These are phyloP conservation scores for Cytospora chrysosperma DNA, from an alignment of 2,329 filamentous ascomycete species.

Conservation along the genomic window DNA sequence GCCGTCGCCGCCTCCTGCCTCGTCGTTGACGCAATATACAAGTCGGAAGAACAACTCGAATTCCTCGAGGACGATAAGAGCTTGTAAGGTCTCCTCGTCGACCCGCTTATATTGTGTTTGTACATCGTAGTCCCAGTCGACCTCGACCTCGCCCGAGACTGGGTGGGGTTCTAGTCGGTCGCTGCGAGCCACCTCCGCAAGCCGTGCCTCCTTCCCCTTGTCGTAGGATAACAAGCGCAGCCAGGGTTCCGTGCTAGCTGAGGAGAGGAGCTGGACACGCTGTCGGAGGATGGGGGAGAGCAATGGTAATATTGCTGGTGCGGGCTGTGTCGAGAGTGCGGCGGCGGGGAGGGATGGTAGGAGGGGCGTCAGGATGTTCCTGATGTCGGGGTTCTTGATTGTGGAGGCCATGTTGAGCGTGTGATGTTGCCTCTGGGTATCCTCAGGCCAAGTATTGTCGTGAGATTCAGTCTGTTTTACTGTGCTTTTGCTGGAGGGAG, in stretches of 20 bases:
- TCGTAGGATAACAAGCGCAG: constrained; percentile 72
- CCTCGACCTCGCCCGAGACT: constrained; percentile 74
- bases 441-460: not conserved
- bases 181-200: constrained; percentile 61
- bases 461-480: not conserved
- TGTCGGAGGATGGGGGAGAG: constrained; percentile 67
- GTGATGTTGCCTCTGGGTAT: not conserved
- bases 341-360: constrained; percentile 61
- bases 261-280: constrained; percentile 63
- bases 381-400: constrained; percentile 45
- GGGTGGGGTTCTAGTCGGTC: constrained; percentile 76
- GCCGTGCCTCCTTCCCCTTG: constrained; percentile 50
- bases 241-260: constrained; percentile 64
- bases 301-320: constrained; percentile 55
- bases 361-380: constrained; percentile 53
- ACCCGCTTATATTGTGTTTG: constrained; percentile 64
- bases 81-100: constrained; percentile 73
- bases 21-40: constrained; percentile 67
- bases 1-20: constrained; percentile 58
- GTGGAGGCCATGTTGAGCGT: constrained; percentile 30
- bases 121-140: constrained; percentile 66
- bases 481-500: not conserved
- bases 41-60: constrained; percentile 62
- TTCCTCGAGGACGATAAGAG: constrained; percentile 60
- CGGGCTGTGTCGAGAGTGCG: constrained; percentile 56